Conservation (phyloP, 1,139 yeast genomes). For the Komagataea norvegica region DNA sequence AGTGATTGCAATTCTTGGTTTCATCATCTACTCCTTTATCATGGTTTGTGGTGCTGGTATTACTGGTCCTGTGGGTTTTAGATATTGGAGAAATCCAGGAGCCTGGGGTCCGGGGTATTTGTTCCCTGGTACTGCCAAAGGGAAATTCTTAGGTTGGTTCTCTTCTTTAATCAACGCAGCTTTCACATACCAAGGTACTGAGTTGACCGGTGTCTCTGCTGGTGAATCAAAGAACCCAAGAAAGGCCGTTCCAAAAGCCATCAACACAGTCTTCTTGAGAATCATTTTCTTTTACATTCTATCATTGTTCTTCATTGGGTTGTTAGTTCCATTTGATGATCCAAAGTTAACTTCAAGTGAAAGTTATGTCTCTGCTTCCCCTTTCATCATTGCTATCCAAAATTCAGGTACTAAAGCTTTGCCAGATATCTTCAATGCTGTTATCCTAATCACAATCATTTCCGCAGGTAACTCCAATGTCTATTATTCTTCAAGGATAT, state of each 20-base stretch:
- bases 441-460: conserved; percentile 50
- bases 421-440: conserved; percentile 55
- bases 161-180: conserved; percentile 65
- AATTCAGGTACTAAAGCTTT: conserved; percentile 43
- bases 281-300: conserved; percentile 65
- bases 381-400: conserved; percentile 54
- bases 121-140: conserved; percentile 38
- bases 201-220: conserved; percentile 67
- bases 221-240: conserved; percentile 80
- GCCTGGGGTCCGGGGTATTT: conserved; percentile 52
- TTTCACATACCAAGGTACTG: conserved; percentile 77
- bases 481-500: conserved; percentile 46
- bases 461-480: conserved; percentile 64
- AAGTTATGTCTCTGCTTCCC: conserved; percentile 47
- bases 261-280: conserved; percentile 73
- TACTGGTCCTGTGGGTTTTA: conserved; percentile 68
- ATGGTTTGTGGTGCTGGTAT: conserved; percentile 71
- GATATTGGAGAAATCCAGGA: conserved; percentile 68
- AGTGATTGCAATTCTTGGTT: conserved; percentile 66
- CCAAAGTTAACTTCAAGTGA: conserved; percentile 41
- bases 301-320: conserved; percentile 65
- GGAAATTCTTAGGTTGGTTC: conserved; percentile 58
- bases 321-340: conserved; percentile 68
- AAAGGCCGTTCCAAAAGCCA: conserved; percentile 72
- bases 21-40: conserved; percentile 60